These are phyloP conservation scores for Bryum argenteum DNA, from an alignment of 225 moss, liverwort and hornwort species.

Conservation along the genomic window DNA sequence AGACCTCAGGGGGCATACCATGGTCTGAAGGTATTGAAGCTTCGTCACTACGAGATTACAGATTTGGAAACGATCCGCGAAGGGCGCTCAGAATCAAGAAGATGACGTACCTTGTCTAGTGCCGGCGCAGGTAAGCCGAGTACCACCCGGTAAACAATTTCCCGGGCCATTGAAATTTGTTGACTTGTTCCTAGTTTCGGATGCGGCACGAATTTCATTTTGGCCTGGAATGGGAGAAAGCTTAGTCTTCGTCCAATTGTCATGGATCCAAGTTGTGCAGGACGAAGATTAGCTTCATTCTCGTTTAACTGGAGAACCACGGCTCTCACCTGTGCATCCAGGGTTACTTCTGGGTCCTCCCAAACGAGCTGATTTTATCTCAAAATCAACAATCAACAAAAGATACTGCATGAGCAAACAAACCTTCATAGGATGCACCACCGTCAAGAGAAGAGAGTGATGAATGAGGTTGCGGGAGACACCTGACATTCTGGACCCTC, in stretches of 20 bases:
- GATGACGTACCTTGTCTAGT: constrained; percentile 30
- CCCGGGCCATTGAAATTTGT: not conserved
- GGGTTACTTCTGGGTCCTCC: not conserved
- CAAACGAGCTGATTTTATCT: not conserved
- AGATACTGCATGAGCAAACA: not conserved
- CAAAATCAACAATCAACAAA: too few relatives aligned
- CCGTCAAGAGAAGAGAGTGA: too few relatives aligned
- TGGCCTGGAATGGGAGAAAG: constrained; percentile 12
- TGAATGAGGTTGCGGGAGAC: not conserved
- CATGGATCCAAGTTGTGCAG: not conserved
- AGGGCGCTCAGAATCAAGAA: not conserved
- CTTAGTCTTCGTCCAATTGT: not conserved
- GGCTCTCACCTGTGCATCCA: constrained; percentile 48
- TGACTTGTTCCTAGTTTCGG: constrained; percentile 22
- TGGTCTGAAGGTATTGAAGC: too few relatives aligned
- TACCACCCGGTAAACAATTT: constrained; percentile 36
- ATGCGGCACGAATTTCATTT: constrained; percentile 4
- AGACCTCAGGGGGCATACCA: too few relatives aligned
- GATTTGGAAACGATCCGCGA: too few relatives aligned
- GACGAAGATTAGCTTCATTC: constrained; percentile 3
- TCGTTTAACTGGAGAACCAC: constrained; percentile 50
- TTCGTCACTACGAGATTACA: too few relatives aligned
- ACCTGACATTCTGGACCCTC: constrained; percentile 70
- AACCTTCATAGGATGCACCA: too few relatives aligned
- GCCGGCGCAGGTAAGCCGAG: constrained; percentile 53